Conservation (phyloP, 176 grass and related monocot species). For the Carex littledalei region DNA sequence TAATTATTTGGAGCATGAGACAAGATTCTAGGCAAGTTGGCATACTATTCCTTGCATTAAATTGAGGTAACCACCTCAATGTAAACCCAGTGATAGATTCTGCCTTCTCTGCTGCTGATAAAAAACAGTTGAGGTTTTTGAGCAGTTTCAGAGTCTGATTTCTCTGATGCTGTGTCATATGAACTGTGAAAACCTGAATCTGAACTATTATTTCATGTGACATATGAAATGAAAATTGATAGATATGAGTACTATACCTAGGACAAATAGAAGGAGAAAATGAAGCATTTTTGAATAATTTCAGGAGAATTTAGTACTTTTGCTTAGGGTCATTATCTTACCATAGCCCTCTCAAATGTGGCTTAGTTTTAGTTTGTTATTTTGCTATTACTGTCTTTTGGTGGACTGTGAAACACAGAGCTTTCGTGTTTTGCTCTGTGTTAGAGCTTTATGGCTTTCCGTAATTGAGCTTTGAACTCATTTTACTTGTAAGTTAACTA, state of each 20-base stretch:
- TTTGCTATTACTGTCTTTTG: too few species aligned
- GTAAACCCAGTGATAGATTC: neutral
- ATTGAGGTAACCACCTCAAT: neutral
- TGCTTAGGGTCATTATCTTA: neutral
- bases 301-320: neutral
- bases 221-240: neutral
- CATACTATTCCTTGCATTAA: neutral
- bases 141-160: neutral
- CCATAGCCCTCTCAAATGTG: too few species aligned
- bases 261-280: neutral
- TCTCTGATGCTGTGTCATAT: neutral
- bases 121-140: neutral
- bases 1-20: neutral
- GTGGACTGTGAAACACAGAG: too few species aligned
- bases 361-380: too few species aligned
- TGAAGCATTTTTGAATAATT: neutral
- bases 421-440: too few species aligned
- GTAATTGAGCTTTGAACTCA: too few species aligned
- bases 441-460: too few species aligned
- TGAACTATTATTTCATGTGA: neutral
- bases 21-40: neutral
- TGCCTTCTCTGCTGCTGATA: neutral
- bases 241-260: neutral
- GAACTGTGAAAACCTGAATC: neutral
- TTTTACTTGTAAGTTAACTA: too few species aligned